Percentiles rank a stretch among this genome's conserved stretches.
Evolutionary conservation across 2,329 filamentous ascomycete genomes (phyloP).

Genomic region (Lecanicillium sp.): DNA sequence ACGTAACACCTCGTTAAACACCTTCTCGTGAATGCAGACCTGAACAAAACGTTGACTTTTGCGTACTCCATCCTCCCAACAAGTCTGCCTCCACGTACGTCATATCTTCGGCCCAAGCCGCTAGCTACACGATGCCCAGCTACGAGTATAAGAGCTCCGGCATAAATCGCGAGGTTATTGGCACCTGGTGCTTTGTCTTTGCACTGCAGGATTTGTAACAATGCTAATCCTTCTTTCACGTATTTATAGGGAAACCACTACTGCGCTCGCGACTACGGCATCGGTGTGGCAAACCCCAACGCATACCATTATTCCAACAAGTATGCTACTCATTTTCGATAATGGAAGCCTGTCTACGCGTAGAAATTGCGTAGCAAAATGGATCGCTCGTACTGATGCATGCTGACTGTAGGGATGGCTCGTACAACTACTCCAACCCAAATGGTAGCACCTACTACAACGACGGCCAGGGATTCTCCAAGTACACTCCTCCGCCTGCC

Average conservation of each 20-base stretch:
- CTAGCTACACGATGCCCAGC: constrained; percentile 6
- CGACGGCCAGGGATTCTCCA: constrained; percentile 46
- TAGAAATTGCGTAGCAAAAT: no score
- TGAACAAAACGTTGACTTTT: no score
- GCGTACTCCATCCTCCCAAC: no score
- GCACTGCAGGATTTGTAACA: background rate
- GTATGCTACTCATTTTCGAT: constrained; percentile 24
- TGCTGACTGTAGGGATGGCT: constrained; percentile 55
- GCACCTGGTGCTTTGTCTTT: no score
- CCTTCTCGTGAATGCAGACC: no score
- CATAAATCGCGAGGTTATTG: constrained; percentile 51
- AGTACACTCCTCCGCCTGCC: constrained; percentile 50
- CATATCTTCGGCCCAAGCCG: no score
- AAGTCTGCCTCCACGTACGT: no score
- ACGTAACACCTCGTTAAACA: no score
- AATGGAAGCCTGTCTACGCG: background rate
- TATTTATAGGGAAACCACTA: constrained; percentile 55
- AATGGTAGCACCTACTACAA: constrained; percentile 64
- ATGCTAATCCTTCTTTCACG: background rate
- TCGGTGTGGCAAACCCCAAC: constrained; percentile 45
- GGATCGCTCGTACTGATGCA: no score
- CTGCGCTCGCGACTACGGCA: constrained; percentile 56
- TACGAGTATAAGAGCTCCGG: constrained; percentile 43
- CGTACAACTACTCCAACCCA: constrained; percentile 66
- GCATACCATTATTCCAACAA: constrained; percentile 60